These are phyloP conservation scores for Phalaenopsis equestris DNA, from an alignment of 106 monocot species.

Conservation along the genomic window DNA sequence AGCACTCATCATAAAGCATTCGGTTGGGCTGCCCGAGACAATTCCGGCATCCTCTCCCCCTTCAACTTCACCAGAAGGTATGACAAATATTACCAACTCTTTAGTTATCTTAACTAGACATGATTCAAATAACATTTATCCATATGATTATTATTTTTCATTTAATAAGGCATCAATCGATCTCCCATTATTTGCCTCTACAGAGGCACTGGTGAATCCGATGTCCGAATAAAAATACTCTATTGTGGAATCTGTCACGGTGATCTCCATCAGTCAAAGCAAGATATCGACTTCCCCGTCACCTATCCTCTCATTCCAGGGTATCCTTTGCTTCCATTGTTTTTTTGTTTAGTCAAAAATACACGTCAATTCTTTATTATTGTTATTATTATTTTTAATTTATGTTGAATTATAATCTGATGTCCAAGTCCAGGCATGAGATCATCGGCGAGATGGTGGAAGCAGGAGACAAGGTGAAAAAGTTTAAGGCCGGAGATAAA, in stretches of 20 bases:
- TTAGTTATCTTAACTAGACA: too few relatives aligned
- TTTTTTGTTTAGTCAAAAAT: too few relatives aligned
- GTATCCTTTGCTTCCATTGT: neutral
- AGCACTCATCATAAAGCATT: neutral
- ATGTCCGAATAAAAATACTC: slow-evolving; percentile 46
- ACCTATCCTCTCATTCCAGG: slow-evolving; percentile 47
- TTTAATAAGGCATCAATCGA: too few relatives aligned
- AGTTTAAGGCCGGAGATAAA: slow-evolving; percentile 61
- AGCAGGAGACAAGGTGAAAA: slow-evolving; percentile 39
- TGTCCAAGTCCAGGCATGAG: slow-evolving; percentile 36
- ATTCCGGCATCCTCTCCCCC: slow-evolving; percentile 17
- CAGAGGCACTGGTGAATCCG: neutral
- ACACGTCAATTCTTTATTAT: too few relatives aligned
- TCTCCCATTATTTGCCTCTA: too few relatives aligned
- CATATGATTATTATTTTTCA: too few relatives aligned
- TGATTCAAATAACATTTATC: too few relatives aligned
- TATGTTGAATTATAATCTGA: neutral
- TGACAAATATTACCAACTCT: too few relatives aligned
- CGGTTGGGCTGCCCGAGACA: slow-evolving; percentile 22
- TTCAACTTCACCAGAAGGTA: slow-evolving; percentile 18
- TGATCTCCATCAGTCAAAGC: slow-evolving; percentile 39
- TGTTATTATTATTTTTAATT: neutral
- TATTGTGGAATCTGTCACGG: slow-evolving; percentile 61
- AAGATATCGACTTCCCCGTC: slow-evolving; percentile 31
- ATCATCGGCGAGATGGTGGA: slow-evolving; percentile 61